phyloP scores from a whole-genome alignment of 2,329 filamentous ascomycete species.

The Zymoseptoria pseudotritici region DNA sequence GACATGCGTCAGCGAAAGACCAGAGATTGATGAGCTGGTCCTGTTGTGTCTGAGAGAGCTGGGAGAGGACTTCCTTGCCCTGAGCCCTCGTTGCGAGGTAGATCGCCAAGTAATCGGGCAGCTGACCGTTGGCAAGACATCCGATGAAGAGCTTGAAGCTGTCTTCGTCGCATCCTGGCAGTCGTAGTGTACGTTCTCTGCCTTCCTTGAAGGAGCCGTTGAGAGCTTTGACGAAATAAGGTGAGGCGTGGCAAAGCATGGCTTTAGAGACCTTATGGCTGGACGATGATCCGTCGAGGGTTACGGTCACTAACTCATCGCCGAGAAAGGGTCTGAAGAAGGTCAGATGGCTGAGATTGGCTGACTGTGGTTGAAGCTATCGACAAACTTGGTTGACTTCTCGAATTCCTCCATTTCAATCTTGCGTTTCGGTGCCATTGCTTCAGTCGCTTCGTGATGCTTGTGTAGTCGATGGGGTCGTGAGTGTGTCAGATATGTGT shows the following conservation, averaged over 20 bases:
- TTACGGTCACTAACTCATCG: neutral
- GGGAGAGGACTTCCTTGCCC: too few species aligned
- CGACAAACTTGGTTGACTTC: neutral
- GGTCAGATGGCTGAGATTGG: neutral
- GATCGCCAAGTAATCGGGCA: neutral
- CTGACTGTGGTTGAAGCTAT: neutral
- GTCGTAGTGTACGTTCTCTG: neutral
- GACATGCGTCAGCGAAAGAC: neutral
- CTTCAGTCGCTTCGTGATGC: neutral
- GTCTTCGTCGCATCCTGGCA: constrained; percentile 1
- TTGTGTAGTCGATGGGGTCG: too few species aligned
- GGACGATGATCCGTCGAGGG: neutral
- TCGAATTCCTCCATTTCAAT: neutral
- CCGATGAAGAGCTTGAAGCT: constrained; percentile 4
- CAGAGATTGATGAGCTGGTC: neutral
- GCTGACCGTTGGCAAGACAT: neutral
- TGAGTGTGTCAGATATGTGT: too few species aligned
- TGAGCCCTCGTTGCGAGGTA: too few species aligned
- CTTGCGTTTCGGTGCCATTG: neutral
- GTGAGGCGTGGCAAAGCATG: neutral
- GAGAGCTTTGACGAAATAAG: constrained; percentile 6
- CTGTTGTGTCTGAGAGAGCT: too few species aligned
- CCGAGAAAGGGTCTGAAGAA: neutral
- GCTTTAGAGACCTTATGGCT: neutral
- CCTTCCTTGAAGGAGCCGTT: neutral